phyloP scores from a whole-genome alignment of 2,329 filamentous ascomycete genomes.

The Aschersonia sp. region DNA sequence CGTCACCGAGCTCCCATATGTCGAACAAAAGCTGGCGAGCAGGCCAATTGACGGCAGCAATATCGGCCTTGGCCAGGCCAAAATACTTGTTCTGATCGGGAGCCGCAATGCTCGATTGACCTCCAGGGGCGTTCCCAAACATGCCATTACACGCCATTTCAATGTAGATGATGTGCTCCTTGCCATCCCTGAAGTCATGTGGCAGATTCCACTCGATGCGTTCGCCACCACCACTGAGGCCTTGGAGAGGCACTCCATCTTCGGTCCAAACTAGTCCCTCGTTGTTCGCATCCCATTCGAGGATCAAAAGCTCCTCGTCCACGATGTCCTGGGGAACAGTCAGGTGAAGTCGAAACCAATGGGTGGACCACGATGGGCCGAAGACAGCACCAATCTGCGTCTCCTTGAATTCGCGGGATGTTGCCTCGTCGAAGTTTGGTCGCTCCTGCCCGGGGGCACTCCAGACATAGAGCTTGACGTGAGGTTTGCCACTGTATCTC shows the following conservation, averaged over 20 bases:
- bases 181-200: constrained; percentile 64
- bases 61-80: constrained; percentile 60
- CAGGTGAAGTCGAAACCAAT: constrained; percentile 84
- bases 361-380: constrained; percentile 91
- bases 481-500: constrained; percentile 46
- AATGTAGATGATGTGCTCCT: constrained; percentile 81
- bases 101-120: constrained; percentile 68
- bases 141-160: constrained; percentile 99
- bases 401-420: constrained; percentile 56
- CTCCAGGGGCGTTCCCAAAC: constrained; percentile 83
- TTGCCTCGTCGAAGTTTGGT: constrained; percentile 75
- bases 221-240: constrained; percentile 79
- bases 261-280: constrained; percentile 92
- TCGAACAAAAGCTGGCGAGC: constrained; percentile 77
- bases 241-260: constrained; percentile 80
- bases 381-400: constrained; percentile 67
- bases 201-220: constrained; percentile 86
- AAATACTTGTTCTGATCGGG: constrained; percentile 77
- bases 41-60: constrained; percentile 76
- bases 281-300: constrained; percentile 91
- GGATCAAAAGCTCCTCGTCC: constrained; percentile 72
- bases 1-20: constrained; percentile 92
- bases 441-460: constrained; percentile 64
- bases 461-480: constrained; percentile 78
- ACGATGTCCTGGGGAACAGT: constrained; percentile 59